A percentile compares a stretch with the other conserved stretches of the same genome.
Conservation (phyloP, 768 basidiomycete genomes). For the Psilocybe azurescens region DNA sequence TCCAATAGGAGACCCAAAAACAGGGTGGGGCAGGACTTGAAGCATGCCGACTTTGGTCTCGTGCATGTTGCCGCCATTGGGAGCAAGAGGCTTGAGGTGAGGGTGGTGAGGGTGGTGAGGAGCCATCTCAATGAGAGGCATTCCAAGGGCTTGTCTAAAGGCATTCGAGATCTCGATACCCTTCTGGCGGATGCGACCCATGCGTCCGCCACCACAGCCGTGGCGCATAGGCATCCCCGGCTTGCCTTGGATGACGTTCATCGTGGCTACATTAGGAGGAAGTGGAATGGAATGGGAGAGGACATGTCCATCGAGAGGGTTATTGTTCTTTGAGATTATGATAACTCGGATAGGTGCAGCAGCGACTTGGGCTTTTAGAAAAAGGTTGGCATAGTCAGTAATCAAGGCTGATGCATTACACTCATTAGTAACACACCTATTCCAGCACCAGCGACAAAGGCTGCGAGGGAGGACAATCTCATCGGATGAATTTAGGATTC, state of each 20-base stretch:
- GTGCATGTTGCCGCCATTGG: not conserved
- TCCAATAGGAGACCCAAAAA: slow-evolving; percentile 5
- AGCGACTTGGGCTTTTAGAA: slow-evolving; percentile 39
- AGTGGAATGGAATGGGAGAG: slow-evolving; percentile 27
- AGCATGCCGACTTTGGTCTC: not conserved
- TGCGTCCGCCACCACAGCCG: slow-evolving; percentile 21
- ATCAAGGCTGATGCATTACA: not conserved
- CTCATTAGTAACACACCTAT: slow-evolving; percentile 31
- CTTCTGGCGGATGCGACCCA: slow-evolving; percentile 41
- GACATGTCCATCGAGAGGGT: slow-evolving; percentile 19
- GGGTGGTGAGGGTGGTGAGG: slow-evolving; percentile 7
- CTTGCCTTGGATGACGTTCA: not conserved
- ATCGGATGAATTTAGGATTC: slow-evolving; percentile 27
- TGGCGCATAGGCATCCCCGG: slow-evolving; percentile 6
- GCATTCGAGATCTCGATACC: slow-evolving; percentile 56
- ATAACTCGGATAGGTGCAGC: slow-evolving; percentile 59
- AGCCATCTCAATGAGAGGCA: slow-evolving; percentile 48
- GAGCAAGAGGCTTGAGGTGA: slow-evolving; percentile 2
- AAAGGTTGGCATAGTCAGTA: not conserved
- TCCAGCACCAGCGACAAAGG: slow-evolving; percentile 41
- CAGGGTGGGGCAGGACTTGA: slow-evolving; percentile 18
- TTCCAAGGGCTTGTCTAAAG: slow-evolving; percentile 60
- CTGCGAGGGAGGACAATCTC: slow-evolving; percentile 42
- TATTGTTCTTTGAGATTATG: slow-evolving; percentile 27
- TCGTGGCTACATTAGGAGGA: not conserved